Conservation (phyloP, 139 green algal species). For the Desmodesmus armatus region DNA sequence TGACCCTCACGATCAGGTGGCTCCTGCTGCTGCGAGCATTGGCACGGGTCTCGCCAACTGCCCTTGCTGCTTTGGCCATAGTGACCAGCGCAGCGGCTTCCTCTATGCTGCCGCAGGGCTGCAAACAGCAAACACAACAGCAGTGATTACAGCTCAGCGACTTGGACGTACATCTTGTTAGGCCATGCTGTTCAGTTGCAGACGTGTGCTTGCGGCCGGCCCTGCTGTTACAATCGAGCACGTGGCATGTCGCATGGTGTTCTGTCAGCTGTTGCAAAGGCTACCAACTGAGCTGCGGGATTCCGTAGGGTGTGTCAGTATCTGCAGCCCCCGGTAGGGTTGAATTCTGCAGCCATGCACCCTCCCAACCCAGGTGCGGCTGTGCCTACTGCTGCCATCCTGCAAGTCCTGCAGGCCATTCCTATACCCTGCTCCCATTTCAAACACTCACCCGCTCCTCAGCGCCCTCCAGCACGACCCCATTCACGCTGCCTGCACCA, state of each 20-base stretch:
- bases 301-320: no score
- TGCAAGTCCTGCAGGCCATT: neutral
- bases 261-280: no score
- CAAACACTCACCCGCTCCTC: slow-evolving; percentile 24
- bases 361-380: neutral
- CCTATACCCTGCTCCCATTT: neutral
- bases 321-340: no score
- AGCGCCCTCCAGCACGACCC: slow-evolving; percentile 35
- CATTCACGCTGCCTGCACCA: neutral
- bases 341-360: neutral
- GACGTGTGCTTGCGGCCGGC: no score
- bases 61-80: neutral
- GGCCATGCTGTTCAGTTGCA: no score
- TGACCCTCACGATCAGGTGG: slow-evolving; percentile 30
- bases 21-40: slow-evolving; percentile 40
- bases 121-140: neutral
- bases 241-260: no score
- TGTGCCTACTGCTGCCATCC: neutral
- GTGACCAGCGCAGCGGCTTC: neutral
- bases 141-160: no score
- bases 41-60: slow-evolving; percentile 34
- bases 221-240: no score
- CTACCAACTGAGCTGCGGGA: no score
- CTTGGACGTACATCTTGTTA: no score
- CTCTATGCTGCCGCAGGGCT: neutral